Percentiles rank a stretch among this genome's conserved stretches.
These are phyloP conservation scores for Discostella pseudostelligera DNA, from an alignment of 108 stramenopile genomes.

Conservation along the genomic window DNA sequence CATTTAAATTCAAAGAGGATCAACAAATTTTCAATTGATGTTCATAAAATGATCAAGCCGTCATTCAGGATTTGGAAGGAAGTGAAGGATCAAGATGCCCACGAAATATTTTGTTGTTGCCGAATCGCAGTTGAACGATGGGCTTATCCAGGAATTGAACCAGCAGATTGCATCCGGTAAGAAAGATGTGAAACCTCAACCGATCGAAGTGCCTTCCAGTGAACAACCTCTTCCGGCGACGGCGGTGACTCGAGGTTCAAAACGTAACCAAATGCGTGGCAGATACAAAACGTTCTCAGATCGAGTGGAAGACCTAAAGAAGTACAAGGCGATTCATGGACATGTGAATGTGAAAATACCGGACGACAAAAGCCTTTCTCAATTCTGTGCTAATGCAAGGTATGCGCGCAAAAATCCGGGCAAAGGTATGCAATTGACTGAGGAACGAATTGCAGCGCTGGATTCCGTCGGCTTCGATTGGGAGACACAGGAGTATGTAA, in stretches of 20 bases:
- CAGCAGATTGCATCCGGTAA: too few species aligned
- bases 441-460: not conserved
- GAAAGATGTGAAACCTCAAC: too few species aligned
- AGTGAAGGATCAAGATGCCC: not conserved
- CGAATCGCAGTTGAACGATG: not conserved
- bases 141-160: not conserved
- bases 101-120: constrained; percentile 1
- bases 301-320: constrained; percentile 3
- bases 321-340: constrained; percentile 5
- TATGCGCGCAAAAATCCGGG: not conserved
- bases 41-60: not conserved
- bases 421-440: not conserved
- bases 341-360: constrained; percentile 8
- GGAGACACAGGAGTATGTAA: not conserved
- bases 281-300: constrained; percentile 1
- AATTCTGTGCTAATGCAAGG: not conserved
- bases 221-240: too few species aligned
- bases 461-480: not conserved
- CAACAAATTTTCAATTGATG: not conserved
- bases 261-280: not conserved
- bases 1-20: constrained; percentile 7
- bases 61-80: not conserved
- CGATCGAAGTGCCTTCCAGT: too few species aligned
- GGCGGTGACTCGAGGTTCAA: too few species aligned
- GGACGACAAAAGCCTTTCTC: not conserved